phyloP scores from a whole-genome alignment of 345 rosid species.

The Cardamine resedifolia region DNA sequence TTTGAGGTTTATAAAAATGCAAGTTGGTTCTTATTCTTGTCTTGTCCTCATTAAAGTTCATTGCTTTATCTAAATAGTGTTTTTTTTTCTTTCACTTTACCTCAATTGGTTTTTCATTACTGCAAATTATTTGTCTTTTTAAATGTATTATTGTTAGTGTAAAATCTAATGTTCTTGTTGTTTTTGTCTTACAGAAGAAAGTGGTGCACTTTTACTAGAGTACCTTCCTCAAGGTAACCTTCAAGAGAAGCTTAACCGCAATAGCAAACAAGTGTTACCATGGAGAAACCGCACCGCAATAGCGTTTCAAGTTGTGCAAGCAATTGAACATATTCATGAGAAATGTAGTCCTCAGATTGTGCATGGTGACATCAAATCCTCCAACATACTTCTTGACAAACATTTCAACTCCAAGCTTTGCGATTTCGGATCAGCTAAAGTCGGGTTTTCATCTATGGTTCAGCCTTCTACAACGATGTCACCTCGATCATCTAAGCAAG shows the following conservation, averaged over 20 bases:
- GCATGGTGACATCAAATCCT: conserved; percentile 82
- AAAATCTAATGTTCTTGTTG: conserved; percentile 14
- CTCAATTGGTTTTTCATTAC: not conserved
- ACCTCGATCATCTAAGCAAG: conserved; percentile 42
- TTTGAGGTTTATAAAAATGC: not conserved
- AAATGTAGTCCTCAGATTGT: conserved; percentile 69
- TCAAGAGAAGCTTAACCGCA: conserved; percentile 63
- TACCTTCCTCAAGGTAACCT: conserved; percentile 68
- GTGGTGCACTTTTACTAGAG: conserved; percentile 72
- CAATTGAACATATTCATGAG: conserved; percentile 78
- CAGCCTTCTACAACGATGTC: conserved; percentile 38
- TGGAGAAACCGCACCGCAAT: conserved; percentile 65
- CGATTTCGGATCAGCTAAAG: conserved; percentile 81
- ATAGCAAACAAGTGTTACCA: conserved; percentile 41
- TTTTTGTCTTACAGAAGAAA: no score
- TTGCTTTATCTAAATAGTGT: not conserved
- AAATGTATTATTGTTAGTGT: not conserved
- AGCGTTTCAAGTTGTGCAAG: conserved; percentile 68
- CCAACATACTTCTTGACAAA: conserved; percentile 75
- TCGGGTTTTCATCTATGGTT: conserved; percentile 76
- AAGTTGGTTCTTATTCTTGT: conserved; percentile 24
- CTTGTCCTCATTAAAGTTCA: conserved; percentile 29
- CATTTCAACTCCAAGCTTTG: conserved; percentile 72
- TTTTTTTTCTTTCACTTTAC: not conserved
- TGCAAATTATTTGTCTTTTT: not conserved